Base-by-base conservation (phyloP, 805 yeast genomes). In the Kregervanrija delftensis region DNA sequence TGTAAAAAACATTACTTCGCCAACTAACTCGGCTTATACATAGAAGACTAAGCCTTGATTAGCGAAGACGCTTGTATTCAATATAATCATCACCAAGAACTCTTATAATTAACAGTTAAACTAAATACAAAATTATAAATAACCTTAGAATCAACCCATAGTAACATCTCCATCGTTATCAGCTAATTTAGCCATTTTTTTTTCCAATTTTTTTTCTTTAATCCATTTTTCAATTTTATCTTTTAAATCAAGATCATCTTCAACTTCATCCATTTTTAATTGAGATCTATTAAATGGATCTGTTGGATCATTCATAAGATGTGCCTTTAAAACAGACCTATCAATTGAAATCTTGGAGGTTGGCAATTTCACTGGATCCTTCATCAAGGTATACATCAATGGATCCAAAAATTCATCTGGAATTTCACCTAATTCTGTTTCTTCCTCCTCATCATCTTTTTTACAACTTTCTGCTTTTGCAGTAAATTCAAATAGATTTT, bases 321-420 rank as follows among this genome's bases (percentile, higher is more conserved):
- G 99, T 3, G 96, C 86, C 60, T 89, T 91, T 55, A 93, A 86
- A 2, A 97, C 93, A 33, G 93, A 76, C 59, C 95, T 72, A 62
- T 93, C 99, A 55, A 93, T 87, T 40, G 81, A 79, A 14, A 90
- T 78, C 51, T 79, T 83, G 1, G 96, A 87, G 8, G 86, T 72
- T 8, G 99, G 99, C 55, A 93, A 72, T n/a, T 76, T 83, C 4
- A 93, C 99, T 0, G 99, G 99, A 61, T 93, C 95, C 54, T 81
- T 85, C 99, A 93, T 93, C 40, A 93, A 61, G 1, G 96, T 86
- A 63, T 73, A 93, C 98, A 93, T 91, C 56, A 93, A 76, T 11
- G 99, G 99, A 69, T 93, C 99, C 54, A 93, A 75, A 60, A 83
- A 93, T 62, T 93, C 98, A 60, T 93, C 99, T 0, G 99, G 99